Conservation (phyloP, 2,329 filamentous ascomycete species). For the Purpureocillium lavendulum region DNA sequence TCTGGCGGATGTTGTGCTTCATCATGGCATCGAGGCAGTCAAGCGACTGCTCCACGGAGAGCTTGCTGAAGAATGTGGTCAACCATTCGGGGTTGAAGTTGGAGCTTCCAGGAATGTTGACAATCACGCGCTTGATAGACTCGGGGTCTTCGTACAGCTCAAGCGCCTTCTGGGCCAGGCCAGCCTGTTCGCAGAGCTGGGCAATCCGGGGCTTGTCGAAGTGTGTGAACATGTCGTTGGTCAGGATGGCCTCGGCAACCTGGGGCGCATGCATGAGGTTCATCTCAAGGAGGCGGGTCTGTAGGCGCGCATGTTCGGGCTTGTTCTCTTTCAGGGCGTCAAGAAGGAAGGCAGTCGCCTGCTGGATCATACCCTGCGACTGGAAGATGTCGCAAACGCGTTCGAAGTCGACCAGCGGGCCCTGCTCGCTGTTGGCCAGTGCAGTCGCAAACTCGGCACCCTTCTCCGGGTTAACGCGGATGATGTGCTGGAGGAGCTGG, state of each 20-base stretch:
- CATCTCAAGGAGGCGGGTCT: constrained; percentile 96
- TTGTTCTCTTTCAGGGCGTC: constrained; percentile 93
- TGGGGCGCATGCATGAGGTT: constrained; percentile 94
- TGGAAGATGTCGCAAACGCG: constrained; percentile 97
- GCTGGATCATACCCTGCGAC: constrained; percentile 94
- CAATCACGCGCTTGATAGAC: constrained; percentile 80
- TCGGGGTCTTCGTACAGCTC: constrained; percentile 92
- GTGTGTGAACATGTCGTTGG: constrained; percentile 97
- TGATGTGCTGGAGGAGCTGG: constrained; percentile 83
- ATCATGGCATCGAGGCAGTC: constrained; percentile 96
- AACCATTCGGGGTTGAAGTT: constrained; percentile 90
- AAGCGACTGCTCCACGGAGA: constrained; percentile 90
- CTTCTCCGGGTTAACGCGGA: constrained; percentile 86
- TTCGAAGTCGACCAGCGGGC: constrained; percentile 83
- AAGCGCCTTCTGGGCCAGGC: constrained; percentile 75
- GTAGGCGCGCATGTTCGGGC: constrained; percentile 85
- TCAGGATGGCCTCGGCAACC: constrained; percentile 93
- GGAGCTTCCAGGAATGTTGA: constrained; percentile 73
- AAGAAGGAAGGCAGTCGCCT: constrained; percentile 94
- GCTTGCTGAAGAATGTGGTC: constrained; percentile 82
- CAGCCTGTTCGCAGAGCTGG: constrained; percentile 85
- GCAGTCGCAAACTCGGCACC: constrained; percentile 90
- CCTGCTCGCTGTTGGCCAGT: constrained; percentile 80
- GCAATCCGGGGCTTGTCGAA: constrained; percentile 90
- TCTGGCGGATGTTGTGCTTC: constrained; percentile 92